Percentiles rank a stretch among this genome's conserved stretches.
Conservation (phyloP, 768 basidiomycete species). For the Pleurotus platypus region DNA sequence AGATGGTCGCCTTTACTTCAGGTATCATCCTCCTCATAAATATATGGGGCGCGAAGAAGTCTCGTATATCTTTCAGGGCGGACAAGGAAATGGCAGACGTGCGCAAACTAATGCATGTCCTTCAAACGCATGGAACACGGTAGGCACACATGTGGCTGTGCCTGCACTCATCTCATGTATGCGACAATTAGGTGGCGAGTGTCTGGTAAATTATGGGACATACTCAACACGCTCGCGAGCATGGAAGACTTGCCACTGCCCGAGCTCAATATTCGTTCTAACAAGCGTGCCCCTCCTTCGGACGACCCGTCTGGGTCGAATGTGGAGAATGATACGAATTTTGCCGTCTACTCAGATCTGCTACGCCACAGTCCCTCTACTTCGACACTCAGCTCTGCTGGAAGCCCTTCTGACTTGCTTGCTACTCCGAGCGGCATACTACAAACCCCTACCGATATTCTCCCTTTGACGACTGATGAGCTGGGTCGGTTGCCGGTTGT, state of each 20-base stretch:
- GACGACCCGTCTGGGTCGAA: not conserved
- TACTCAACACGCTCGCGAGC: not conserved
- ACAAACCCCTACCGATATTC: not conserved
- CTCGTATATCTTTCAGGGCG: conserved; percentile 24
- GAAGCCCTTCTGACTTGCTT: not conserved
- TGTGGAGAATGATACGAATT: not conserved
- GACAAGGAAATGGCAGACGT: conserved; percentile 40
- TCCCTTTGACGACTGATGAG: not conserved
- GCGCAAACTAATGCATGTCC: conserved; percentile 34
- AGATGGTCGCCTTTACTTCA: conserved; percentile 17
- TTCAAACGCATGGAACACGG: conserved; percentile 17
- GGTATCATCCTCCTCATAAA: conserved; percentile 45
- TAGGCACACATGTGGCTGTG: not conserved
- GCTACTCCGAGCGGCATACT: not conserved
- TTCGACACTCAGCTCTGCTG: not conserved
- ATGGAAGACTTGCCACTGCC: not conserved
- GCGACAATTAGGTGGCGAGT: conserved; percentile 12
- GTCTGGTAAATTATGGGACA: conserved; percentile 13
- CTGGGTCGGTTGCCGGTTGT: not conserved
- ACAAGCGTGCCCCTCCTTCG: not conserved
- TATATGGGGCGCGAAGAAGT: conserved; percentile 40
- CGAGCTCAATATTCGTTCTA: not conserved
- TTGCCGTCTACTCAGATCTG: not conserved
- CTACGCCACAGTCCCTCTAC: not conserved
- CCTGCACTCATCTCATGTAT: too few relatives aligned